Evolutionary conservation across 495 filamentous ascomycete genomes (phyloP), one percentile per base, ranked within the genome.

Genomic region (Cercophora sp.): DNA sequence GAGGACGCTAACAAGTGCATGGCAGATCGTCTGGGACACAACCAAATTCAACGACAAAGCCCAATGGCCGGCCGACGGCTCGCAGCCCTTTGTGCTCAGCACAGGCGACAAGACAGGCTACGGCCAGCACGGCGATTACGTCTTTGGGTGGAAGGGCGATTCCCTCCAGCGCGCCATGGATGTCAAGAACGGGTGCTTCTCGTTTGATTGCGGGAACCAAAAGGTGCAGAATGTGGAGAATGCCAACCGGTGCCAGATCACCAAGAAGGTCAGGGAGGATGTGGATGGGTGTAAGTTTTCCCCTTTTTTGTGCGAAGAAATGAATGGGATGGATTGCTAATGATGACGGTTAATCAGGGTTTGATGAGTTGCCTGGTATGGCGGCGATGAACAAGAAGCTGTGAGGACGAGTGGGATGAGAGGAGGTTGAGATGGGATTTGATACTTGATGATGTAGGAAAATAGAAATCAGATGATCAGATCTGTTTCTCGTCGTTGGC

Each of bases 101-200:
- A 72, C 71, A 36, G 70, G 70, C 39, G 66, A 76, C 48, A 72
- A 67, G 0, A 62, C 67, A 16, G 73, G 74, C 11, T 67, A 70
- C 39, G 70, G 69, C 15, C 69, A 73, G 34, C 74, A 76, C 35
- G 74, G 72, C 32, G 74, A 77, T 43, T 77, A 77, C 53, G 48
- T 76, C 9, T 77, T 76, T 58, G 74, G 73, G 27, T 76, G 73
- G 72, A 65, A 72, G 54, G 66, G 54, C 36, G 64, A 74, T 46
- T 49, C 63, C 2, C 62, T 75, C 15, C 72, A 75, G 51, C 54
- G 61, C n/a, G 73, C 70, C 15, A 66, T 76, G 65, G 64, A 77
- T 51, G 65, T 62, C 1, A 23, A 22, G 3, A 43, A 43, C 15
- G 40, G 34, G 16, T 59, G 56, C 26, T 59, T 57, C 32, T 37